A percentile compares a stretch with the other conserved stretches of the same genome.
phyloP scores from a whole-genome alignment of 2,329 filamentous ascomycete species.

The Albophoma yamanashiensis region DNA sequence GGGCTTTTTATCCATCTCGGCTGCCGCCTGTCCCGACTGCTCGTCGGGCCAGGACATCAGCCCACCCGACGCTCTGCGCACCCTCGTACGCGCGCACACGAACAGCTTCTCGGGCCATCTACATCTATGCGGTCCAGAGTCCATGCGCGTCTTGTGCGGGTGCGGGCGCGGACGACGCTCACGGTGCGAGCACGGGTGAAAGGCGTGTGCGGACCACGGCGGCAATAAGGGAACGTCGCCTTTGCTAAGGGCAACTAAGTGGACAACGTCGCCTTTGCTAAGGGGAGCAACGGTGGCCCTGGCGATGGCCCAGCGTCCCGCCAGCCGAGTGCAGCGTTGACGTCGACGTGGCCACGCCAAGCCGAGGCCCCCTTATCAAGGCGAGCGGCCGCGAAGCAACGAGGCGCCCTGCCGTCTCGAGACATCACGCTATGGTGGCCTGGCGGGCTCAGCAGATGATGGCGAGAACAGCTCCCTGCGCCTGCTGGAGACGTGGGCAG shows the following conservation, averaged over 20 bases:
- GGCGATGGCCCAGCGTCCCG: not conserved
- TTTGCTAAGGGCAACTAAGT: too few species aligned
- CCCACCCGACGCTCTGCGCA: constrained; percentile 1
- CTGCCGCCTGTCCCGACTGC: not conserved
- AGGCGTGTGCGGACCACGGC: too few species aligned
- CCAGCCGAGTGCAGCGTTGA: not conserved
- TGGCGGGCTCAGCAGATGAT: not conserved
- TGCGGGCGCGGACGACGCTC: not conserved
- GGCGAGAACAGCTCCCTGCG: not conserved
- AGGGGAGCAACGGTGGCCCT: too few species aligned
- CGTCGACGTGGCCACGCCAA: not conserved
- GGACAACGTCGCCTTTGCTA: too few species aligned
- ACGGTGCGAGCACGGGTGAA: not conserved
- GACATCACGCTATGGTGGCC: not conserved
- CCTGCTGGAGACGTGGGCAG: not conserved
- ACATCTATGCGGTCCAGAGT: not conserved
- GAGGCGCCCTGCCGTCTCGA: too few species aligned
- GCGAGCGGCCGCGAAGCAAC: too few species aligned
- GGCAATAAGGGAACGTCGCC: too few species aligned
- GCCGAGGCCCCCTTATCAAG: too few species aligned
- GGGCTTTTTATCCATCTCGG: constrained; percentile 3
- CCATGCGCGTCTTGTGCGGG: not conserved
- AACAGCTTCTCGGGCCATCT: not conserved
- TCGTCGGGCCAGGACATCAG: constrained; percentile 4
- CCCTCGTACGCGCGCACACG: not conserved